Evolutionary conservation across 768 basidiomycete species (phyloP), one percentile per base, ranked within the genome.

Genomic region (Kondoa subrosea): DNA sequence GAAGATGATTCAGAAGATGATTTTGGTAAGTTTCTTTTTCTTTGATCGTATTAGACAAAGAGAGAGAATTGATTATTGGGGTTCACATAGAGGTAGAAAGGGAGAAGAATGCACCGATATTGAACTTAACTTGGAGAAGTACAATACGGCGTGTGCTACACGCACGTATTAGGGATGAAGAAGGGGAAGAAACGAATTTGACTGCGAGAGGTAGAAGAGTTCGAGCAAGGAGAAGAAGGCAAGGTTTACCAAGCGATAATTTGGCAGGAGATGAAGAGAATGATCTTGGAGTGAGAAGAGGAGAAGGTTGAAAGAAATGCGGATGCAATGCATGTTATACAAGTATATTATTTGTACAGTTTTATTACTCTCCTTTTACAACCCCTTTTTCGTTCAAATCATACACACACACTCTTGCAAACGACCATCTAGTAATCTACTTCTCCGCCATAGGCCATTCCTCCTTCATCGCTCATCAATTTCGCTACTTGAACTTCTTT

Each of bases 401-500:
- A n/a, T n/a, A n/a, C n/a, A n/a, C n/a, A n/a, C n/a, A n/a, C n/a
- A n/a, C n/a, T n/a, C n/a, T n/a, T n/a, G n/a, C n/a, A n/a, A n/a
- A n/a, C n/a, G n/a, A n/a, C n/a, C n/a, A n/a, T n/a, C 40, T 50
- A 50, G 40, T 50, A 50, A 21, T 50, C 40, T 8, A 50, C 40
- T 8, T 50, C 40, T 21, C 40, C 40, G 40, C 21, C n/a, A n/a
- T n/a, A n/a, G n/a, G n/a, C 8, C 40, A 21, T 50, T 8, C 12
- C 40, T 8, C 40, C 40, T 50, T 50, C 40, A 50, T 27, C 64
- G 32, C 68, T 64, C 57, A 67, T 69, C 17, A 72, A 68, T n/a
- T 34, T 30, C 12, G 57, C 68, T 60, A 61, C 72, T 33, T 71
- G 34, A 57, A 75, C 70, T 72, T 80, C 78, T 16, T 76, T 72